These are phyloP conservation scores for Pyrrhoderma lamaoense DNA, from an alignment of 1,284 basidiomycete species.

Conservation along the genomic window DNA sequence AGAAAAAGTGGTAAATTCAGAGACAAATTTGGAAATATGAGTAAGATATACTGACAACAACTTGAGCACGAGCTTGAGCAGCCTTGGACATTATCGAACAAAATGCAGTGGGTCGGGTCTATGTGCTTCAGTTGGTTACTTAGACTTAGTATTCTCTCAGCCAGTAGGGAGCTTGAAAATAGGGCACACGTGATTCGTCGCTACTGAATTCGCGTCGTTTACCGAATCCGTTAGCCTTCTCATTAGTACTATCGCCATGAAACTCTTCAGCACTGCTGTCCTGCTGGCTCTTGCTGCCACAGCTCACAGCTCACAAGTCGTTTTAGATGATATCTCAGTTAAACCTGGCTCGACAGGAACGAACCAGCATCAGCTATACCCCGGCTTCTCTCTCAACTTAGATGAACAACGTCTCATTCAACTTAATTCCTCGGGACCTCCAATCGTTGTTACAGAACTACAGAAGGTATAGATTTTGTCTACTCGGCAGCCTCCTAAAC, in stretches of 20 bases:
- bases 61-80: slow-evolving; percentile 47
- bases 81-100: slow-evolving; percentile 48
- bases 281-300: slow-evolving; percentile 9
- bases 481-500: not conserved
- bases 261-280: slow-evolving; percentile 5
- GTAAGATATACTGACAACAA: slow-evolving; percentile 45
- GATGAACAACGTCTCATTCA: slow-evolving; percentile 68
- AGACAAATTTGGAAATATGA: not conserved
- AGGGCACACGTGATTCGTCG: slow-evolving; percentile 3
- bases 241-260: slow-evolving; percentile 5
- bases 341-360: not conserved
- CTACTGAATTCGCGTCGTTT: not conserved
- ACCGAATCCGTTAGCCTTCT: not conserved
- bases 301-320: slow-evolving; percentile 20
- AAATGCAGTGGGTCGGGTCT: no score
- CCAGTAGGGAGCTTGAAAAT: not conserved
- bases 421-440: slow-evolving; percentile 52
- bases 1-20: not conserved
- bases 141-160: no score
- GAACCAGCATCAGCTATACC: slow-evolving; percentile 21
- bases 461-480: slow-evolving; percentile 53
- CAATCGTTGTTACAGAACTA: slow-evolving; percentile 75
- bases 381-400: slow-evolving; percentile 56
- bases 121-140: no score
- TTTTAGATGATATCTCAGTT: slow-evolving; percentile 1